Percentiles rank a stretch among this genome's conserved stretches.
Evolutionary conservation across 495 filamentous ascomycete genomes (phyloP).

Genomic region (Lophiostoma macrostomum): DNA sequence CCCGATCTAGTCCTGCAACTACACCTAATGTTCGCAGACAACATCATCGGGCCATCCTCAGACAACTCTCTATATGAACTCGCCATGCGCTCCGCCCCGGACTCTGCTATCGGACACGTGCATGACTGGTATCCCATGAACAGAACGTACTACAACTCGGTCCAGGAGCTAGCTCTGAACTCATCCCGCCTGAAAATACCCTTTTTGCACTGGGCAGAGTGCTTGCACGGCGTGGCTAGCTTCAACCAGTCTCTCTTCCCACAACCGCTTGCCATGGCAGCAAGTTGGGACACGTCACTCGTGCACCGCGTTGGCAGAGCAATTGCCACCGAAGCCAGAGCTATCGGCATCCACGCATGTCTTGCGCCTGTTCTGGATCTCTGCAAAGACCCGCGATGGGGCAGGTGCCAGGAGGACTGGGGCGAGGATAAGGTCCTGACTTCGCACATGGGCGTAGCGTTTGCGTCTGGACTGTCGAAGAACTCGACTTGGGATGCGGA

Average conservation of each 20-base stretch:
- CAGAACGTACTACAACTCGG: constrained; percentile 41
- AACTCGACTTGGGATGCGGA: constrained; percentile 41
- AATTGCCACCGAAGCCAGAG: constrained; percentile 43
- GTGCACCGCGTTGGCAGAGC: constrained; percentile 41
- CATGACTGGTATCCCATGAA: constrained; percentile 40
- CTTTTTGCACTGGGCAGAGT: constrained; percentile 43
- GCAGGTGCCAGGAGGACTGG: constrained; percentile 45
- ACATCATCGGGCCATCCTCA: constrained; percentile 43
- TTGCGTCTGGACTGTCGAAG: constrained; percentile 40
- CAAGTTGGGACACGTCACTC: constrained; percentile 39
- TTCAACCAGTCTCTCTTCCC: constrained; percentile 47
- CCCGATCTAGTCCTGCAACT: constrained; percentile 42
- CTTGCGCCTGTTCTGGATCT: constrained; percentile 47
- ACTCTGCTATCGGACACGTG: constrained; percentile 5
- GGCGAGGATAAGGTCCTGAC: constrained; percentile 48
- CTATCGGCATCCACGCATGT: constrained; percentile 45
- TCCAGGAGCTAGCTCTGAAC: constrained; percentile 40
- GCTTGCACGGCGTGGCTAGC: constrained; percentile 44
- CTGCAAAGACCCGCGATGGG: constrained; percentile 45
- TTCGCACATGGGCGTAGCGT: constrained; percentile 44
- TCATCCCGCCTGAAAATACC: constrained; percentile 40
- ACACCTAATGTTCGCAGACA: constrained; percentile 47
- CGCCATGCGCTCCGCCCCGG: constrained; percentile 1
- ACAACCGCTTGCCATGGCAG: constrained; percentile 41
- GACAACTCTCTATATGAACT: constrained; percentile 45